Percentiles rank a stretch among this genome's conserved stretches.
Evolutionary conservation across 768 basidiomycete species (phyloP).

Genomic region (Pisolithus albus): DNA sequence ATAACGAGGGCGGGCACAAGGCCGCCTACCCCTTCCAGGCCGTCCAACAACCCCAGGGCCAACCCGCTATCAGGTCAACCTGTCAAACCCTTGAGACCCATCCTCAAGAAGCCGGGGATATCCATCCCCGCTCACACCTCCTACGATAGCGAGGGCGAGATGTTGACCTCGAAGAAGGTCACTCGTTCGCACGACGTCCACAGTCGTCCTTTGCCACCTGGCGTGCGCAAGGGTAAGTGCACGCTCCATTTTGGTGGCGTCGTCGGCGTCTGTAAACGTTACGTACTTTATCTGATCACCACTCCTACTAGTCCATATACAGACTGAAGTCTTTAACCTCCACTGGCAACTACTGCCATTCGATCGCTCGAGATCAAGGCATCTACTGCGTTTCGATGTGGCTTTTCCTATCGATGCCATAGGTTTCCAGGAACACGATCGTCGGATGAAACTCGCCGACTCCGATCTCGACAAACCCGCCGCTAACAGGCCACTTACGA

Average conservation of each 20-base stretch:
- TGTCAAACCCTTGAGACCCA: conserved; percentile 20
- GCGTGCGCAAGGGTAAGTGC: conserved; percentile 22
- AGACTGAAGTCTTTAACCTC: conserved; percentile 34
- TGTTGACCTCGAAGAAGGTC: conserved; percentile 15
- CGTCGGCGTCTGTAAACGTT: conserved; percentile 7
- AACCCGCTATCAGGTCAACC: conserved; percentile 18
- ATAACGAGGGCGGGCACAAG: conserved; percentile 11
- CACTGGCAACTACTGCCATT: conserved; percentile 47
- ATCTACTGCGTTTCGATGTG: conserved; percentile 43
- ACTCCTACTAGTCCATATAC: conserved; percentile 30
- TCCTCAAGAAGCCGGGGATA: conserved; percentile 22
- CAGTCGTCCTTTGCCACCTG: conserved; percentile 4
- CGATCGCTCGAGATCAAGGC: conserved; percentile 26
- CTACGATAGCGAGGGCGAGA: conserved; percentile 27
- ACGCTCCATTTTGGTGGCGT: background rate
- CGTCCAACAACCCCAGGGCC: conserved; percentile 12
- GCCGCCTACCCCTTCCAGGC: conserved; percentile 15
- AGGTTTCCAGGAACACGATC: conserved; percentile 17
- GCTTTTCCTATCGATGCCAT: conserved; percentile 36
- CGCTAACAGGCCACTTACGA: conserved; percentile 36
- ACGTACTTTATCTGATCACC: conserved; percentile 26
- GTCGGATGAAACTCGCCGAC: conserved; percentile 25
- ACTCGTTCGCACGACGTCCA: conserved; percentile 19
- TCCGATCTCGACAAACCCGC: conserved; percentile 38
- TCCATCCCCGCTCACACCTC: conserved; percentile 12